These are phyloP conservation scores for Huntiella decipiens DNA, from an alignment of 2,329 filamentous ascomycete species.

Conservation along the genomic window DNA sequence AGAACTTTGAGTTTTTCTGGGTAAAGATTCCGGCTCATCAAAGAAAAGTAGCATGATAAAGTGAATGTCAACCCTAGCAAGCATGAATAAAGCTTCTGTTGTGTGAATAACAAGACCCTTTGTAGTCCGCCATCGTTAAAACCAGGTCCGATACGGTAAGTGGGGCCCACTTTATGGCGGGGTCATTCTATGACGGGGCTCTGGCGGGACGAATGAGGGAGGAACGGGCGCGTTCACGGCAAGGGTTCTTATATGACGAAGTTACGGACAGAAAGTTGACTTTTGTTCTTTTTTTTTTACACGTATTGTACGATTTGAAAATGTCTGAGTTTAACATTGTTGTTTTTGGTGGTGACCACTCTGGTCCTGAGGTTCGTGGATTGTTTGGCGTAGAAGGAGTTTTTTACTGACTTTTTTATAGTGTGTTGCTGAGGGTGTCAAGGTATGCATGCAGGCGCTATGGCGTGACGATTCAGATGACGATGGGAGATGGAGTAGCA, in stretches of 20 bases:
- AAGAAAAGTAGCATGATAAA: no score
- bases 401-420: conserved; percentile 12
- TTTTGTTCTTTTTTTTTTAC: conserved; percentile 25
- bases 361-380: conserved; percentile 56
- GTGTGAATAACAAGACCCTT: no score
- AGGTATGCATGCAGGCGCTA: conserved; percentile 32
- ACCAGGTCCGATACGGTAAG: no score
- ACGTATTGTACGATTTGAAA: conserved; percentile 13
- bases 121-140: no score
- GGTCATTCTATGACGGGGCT: no score
- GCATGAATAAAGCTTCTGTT: no score
- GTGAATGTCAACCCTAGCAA: no score
- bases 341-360: conserved; percentile 68
- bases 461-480: background rate
- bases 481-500: background rate
- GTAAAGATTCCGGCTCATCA: no score
- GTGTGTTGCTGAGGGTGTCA: conserved; percentile 71
- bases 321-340: conserved; percentile 64
- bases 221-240: no score
- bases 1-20: no score
- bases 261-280: background rate
- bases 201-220: no score
- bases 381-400: background rate
- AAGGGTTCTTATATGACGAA: background rate
- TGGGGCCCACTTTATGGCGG: no score